These are phyloP conservation scores for Juncus inflexus DNA, from an alignment of 176 grass and related monocot genomes.

Conservation along the genomic window DNA sequence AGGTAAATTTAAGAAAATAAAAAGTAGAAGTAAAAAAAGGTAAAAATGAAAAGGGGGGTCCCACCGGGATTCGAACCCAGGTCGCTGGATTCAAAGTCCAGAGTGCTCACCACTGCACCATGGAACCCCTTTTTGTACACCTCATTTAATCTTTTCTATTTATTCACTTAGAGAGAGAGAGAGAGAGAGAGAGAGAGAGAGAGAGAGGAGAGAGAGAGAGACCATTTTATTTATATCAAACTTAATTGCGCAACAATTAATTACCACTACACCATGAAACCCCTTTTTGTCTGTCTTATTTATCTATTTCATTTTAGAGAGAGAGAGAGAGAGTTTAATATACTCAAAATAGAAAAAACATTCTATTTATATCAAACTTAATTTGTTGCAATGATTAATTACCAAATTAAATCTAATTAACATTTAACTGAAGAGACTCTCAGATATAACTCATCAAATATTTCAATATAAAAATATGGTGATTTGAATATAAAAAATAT, in stretches of 20 bases:
- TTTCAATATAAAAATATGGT: constrained; percentile 7
- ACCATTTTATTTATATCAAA: not conserved
- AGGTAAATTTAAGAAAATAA: not conserved
- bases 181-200: not conserved
- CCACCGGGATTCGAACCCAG: constrained; percentile 45
- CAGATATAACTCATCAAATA: not conserved
- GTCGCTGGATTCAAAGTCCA: constrained; percentile 55
- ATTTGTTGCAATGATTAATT: constrained; percentile 11
- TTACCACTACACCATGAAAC: no score
- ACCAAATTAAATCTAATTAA: no score
- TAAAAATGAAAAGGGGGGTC: constrained; percentile 11
- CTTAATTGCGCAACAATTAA: not conserved
- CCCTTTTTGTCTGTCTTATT: no score
- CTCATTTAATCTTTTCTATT: not conserved
- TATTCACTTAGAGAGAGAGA: not conserved
- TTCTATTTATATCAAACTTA: constrained; percentile 1
- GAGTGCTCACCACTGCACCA: constrained; percentile 52
- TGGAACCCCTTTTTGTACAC: constrained; percentile 18
- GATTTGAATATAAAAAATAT: constrained; percentile 20
- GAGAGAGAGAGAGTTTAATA: constrained; percentile 11
- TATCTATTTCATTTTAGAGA: not conserved
- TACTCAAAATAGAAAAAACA: constrained; percentile 5
- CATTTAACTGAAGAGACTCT: not conserved
- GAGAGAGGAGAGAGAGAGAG: not conserved
- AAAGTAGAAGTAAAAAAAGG: constrained; percentile 2